A percentile compares a stretch with the other conserved stretches of the same genome.
Conservation (phyloP, 768 basidiomycete species). For the Neoboletus brunneissimus region DNA sequence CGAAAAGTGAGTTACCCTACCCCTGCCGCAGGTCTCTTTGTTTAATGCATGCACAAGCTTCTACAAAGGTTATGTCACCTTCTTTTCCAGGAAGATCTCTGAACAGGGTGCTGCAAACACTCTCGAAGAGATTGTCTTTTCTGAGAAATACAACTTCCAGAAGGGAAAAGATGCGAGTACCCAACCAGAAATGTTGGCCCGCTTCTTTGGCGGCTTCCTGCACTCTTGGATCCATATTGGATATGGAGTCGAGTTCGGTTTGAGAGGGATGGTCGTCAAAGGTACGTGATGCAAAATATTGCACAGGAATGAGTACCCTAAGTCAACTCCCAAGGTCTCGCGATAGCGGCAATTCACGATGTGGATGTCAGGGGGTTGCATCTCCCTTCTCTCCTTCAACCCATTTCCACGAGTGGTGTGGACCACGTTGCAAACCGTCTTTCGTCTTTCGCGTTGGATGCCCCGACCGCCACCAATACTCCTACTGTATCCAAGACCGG, state of each 20-base stretch:
- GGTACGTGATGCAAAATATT: conserved; percentile 34
- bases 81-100: conserved; percentile 21
- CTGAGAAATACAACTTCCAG: conserved; percentile 26
- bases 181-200: conserved; percentile 53
- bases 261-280: conserved; percentile 62
- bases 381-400: conserved; percentile 9
- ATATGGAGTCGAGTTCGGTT: conserved; percentile 59
- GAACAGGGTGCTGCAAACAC: conserved; percentile 14
- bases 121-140: conserved; percentile 32
- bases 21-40: background rate
- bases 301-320: background rate
- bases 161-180: conserved; percentile 7
- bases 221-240: conserved; percentile 66
- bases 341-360: conserved; percentile 24
- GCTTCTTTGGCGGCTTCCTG: conserved; percentile 46
- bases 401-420: background rate
- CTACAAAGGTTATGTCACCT: conserved; percentile 27
- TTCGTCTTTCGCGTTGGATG: conserved; percentile 8
- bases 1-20: conserved; percentile 18
- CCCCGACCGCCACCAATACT: background rate
- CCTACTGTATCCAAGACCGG: background rate
- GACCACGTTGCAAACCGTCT: conserved; percentile 13
- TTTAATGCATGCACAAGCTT: conserved; percentile 13
- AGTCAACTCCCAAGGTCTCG: conserved; percentile 20
- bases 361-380: conserved; percentile 37